Evolutionary conservation across 257 asterid species (phyloP).

Genomic region (Thymus mandschuricus): DNA sequence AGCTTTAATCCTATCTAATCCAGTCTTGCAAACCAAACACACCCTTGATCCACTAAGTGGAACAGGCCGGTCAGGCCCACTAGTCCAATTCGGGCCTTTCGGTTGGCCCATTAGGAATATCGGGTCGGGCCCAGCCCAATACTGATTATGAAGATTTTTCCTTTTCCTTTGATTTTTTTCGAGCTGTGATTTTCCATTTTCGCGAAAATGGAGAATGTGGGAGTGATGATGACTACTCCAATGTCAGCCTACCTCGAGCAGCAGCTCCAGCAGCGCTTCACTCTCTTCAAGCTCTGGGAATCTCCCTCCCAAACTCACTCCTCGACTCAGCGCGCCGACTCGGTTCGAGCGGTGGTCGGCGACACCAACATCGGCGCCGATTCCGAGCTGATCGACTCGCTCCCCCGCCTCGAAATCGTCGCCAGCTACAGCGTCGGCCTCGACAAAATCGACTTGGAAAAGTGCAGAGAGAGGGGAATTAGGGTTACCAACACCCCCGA

Average conservation of each 20-base stretch:
- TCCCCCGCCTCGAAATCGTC: conserved; percentile 69
- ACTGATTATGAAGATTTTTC: too few species aligned
- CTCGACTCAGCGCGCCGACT: conserved; percentile 38
- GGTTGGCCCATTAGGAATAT: too few species aligned
- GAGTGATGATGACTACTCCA: conserved; percentile 64
- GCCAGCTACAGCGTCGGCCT: conserved; percentile 73
- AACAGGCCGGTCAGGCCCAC: too few species aligned
- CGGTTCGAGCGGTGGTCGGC: conserved; percentile 64
- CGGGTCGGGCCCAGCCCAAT: too few species aligned
- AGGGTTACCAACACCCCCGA: conserved; percentile 85
- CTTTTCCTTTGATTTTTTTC: background rate
- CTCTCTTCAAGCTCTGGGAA: conserved; percentile 63
- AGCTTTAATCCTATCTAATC: too few species aligned
- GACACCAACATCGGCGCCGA: conserved; percentile 63
- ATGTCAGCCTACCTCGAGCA: conserved; percentile 65
- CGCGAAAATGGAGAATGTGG: conserved; percentile 47
- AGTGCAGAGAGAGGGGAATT: conserved; percentile 71
- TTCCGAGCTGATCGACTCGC: conserved; percentile 55
- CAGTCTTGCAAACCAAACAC: too few species aligned
- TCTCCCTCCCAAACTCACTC: conserved; percentile 37
- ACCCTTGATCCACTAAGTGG: too few species aligned
- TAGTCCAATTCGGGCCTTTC: too few species aligned
- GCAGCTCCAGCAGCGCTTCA: conserved; percentile 65
- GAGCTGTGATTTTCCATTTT: background rate
- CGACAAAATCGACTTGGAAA: conserved; percentile 67